Evolutionary conservation across 306 rosid species (phyloP).

Genomic region (Cicer cuneatum): DNA sequence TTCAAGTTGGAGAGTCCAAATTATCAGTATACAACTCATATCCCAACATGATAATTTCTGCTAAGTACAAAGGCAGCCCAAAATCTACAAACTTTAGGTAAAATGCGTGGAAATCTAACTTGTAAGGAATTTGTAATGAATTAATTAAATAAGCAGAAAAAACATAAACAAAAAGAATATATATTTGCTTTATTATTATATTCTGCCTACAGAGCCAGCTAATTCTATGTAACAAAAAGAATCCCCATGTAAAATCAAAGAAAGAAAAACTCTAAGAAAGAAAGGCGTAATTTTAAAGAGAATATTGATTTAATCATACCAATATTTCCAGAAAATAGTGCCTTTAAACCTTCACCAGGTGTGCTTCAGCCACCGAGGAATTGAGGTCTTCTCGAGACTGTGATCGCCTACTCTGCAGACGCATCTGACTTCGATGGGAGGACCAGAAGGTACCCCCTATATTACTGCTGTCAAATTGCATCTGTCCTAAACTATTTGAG

Average conservation of each 20-base stretch:
- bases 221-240: conserved; percentile 48
- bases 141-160: conserved; percentile 16
- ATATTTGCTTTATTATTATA: conserved; percentile 36
- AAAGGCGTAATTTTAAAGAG: conserved; percentile 37
- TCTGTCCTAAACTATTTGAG: conserved; percentile 80
- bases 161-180: conserved; percentile 35
- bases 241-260: conserved; percentile 42
- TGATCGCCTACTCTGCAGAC: conserved; percentile 90
- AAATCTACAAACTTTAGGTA: conserved; percentile 27
- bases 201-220: conserved; percentile 36
- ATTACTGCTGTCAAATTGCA: conserved; percentile 67
- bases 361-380: conserved; percentile 77
- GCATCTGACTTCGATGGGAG: conserved; percentile 88
- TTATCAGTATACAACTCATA: conserved; percentile 27
- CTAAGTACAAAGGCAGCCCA: conserved; percentile 35
- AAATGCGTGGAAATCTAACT: conserved; percentile 26
- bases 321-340: conserved; percentile 50
- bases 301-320: conserved; percentile 52
- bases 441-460: conserved; percentile 82
- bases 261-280: conserved; percentile 34
- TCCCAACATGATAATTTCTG: conserved; percentile 16
- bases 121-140: conserved; percentile 4
- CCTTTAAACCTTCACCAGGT: conserved; percentile 72
- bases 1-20: neutral
- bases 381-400: conserved; percentile 95